A percentile compares a stretch with the other conserved stretches of the same genome.
These are phyloP conservation scores for Coprinopsis marcescibilis DNA, from an alignment of 768 basidiomycete genomes.

Conservation along the genomic window DNA sequence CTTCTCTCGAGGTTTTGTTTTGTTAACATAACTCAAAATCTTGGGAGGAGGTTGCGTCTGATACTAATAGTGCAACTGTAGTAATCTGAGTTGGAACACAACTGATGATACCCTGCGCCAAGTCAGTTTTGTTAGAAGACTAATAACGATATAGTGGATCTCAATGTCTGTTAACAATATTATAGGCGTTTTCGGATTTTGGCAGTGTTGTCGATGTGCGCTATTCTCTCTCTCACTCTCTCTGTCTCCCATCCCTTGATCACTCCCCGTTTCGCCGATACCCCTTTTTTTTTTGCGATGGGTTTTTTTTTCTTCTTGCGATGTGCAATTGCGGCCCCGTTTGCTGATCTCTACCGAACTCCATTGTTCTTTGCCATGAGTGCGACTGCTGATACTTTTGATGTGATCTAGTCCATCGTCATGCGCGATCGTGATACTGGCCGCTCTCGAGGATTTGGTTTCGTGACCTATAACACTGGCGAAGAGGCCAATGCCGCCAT, in stretches of 20 bases:
- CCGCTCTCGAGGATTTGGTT: conserved; percentile 95
- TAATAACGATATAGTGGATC: conserved; percentile 18
- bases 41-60: conserved; percentile 30
- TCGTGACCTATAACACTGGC: conserved; percentile 67
- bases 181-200: conserved; percentile 78
- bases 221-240: conserved; percentile 34
- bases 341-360: conserved; percentile 13
- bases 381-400: conserved; percentile 33
- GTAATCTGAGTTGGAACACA: conserved; percentile 95
- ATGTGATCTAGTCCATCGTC: conserved; percentile 76
- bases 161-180: conserved; percentile 30
- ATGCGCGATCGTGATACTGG: conserved; percentile 99
- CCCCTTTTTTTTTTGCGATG: background rate
- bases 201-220: conserved; percentile 92
- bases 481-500: conserved; percentile 80
- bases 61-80: conserved; percentile 63
- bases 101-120: conserved; percentile 85
- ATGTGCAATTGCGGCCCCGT: conserved; percentile 2
- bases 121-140: conserved; percentile 62
- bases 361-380: conserved; percentile 16
- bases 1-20: conserved; percentile 30
- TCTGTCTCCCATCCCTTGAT: conserved; percentile 14
- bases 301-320: background rate
- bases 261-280: background rate
- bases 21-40: conserved; percentile 16